These are phyloP conservation scores for Dactylellina cionopaga DNA, from an alignment of 2,329 filamentous ascomycete genomes.

Conservation along the genomic window DNA sequence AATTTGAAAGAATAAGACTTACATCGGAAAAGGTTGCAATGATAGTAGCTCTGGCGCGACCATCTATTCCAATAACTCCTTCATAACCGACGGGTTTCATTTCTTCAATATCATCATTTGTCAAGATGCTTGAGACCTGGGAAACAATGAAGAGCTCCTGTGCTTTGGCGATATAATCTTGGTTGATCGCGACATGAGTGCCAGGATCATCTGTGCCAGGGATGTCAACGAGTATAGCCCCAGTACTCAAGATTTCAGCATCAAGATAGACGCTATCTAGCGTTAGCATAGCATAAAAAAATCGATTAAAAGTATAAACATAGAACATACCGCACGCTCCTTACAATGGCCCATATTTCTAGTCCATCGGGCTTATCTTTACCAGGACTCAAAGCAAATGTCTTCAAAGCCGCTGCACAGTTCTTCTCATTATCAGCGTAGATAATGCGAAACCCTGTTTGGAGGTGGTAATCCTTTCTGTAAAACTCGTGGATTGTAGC, in stretches of 20 bases:
- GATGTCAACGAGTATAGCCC: constrained; percentile 36
- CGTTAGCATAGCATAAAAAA: background rate
- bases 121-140: background rate
- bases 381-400: background rate
- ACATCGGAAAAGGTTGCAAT: constrained; percentile 21
- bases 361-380: background rate
- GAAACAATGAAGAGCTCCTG: constrained; percentile 30
- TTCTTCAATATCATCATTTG: background rate
- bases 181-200: background rate
- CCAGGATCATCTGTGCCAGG: constrained; percentile 21
- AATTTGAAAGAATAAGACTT: background rate
- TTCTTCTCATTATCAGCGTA: background rate
- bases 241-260: constrained; percentile 17
- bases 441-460: background rate
- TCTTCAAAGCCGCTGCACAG: background rate
- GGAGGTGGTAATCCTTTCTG: background rate
- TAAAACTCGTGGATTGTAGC: constrained; percentile 1
- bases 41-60: constrained; percentile 9
- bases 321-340: constrained; percentile 13
- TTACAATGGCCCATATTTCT: constrained; percentile 14
- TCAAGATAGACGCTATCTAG: constrained; percentile 27
- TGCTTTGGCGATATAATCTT: constrained; percentile 15
- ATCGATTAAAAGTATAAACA: background rate
- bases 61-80: constrained; percentile 1
- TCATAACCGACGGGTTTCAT: constrained; percentile 24